phyloP scores from a whole-genome alignment of 139 green algal genomes.

The Monoraphidium neglectum region DNA sequence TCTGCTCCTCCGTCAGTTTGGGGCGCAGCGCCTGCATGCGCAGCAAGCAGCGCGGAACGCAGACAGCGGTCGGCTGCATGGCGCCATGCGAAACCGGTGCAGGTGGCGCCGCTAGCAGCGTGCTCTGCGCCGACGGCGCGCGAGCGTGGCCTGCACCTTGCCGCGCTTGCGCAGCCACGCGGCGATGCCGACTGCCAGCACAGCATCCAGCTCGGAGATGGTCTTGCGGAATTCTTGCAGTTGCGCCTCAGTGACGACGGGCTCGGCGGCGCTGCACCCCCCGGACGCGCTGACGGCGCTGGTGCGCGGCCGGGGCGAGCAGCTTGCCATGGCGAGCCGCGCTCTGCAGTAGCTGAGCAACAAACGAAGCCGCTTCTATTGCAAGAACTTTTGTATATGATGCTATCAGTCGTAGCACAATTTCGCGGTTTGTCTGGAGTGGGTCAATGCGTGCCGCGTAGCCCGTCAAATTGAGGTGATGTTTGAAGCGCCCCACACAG shows the following conservation, averaged over 20 bases:
- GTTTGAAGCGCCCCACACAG: too few relatives aligned
- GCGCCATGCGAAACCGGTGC: neutral
- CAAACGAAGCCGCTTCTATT: too few relatives aligned
- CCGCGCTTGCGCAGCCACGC: conserved; percentile 39
- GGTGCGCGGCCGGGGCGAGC: too few relatives aligned
- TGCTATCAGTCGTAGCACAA: too few relatives aligned
- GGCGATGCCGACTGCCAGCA: conserved; percentile 33
- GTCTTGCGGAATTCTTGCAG: conserved; percentile 19
- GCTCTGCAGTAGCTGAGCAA: too few relatives aligned
- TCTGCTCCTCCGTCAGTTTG: conserved; percentile 60
- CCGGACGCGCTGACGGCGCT: neutral
- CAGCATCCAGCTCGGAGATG: conserved; percentile 18
- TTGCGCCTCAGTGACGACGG: neutral
- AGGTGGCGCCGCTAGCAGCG: neutral
- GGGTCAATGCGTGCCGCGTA: too few relatives aligned
- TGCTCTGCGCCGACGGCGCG: neutral
- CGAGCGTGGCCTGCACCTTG: conserved; percentile 17
- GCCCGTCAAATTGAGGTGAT: too few relatives aligned
- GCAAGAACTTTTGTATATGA: too few relatives aligned
- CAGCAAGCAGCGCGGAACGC: neutral
- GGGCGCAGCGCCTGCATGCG: conserved; percentile 51
- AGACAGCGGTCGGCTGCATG: neutral
- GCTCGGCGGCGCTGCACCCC: neutral
- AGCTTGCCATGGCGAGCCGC: too few relatives aligned
- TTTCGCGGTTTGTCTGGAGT: too few relatives aligned